A percentile compares a stretch with the other conserved stretches of the same genome.
These are phyloP conservation scores for Phytophthora chlamydospora DNA, from an alignment of 352 stramenopile species.

Conservation along the genomic window DNA sequence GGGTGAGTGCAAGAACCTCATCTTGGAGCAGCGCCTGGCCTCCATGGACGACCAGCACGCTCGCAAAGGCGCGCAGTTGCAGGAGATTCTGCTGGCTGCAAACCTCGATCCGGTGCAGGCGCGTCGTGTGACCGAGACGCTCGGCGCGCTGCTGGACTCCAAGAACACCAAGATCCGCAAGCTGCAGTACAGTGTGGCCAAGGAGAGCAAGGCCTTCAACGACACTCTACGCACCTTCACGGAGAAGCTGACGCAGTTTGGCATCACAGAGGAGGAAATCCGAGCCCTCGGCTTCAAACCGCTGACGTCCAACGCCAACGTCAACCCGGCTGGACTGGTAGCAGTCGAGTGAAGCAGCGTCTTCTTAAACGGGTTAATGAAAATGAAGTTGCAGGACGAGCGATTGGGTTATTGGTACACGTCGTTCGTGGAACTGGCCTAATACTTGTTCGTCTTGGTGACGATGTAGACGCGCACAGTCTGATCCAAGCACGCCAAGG, in stretches of 20 bases:
- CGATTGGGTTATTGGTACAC: conserved; percentile 18
- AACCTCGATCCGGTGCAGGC: conserved; percentile 80
- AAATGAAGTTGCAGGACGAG: conserved; percentile 13
- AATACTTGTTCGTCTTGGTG: conserved; percentile 96
- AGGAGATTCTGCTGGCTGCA: conserved; percentile 73
- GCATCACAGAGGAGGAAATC: conserved; percentile 79
- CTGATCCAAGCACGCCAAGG: conserved; percentile 94
- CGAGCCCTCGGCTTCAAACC: conserved; percentile 67
- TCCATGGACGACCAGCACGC: conserved; percentile 77
- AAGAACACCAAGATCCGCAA: conserved; percentile 66
- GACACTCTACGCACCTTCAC: conserved; percentile 77
- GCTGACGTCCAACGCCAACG: conserved; percentile 57
- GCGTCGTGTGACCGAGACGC: conserved; percentile 65
- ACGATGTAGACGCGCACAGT: conserved; percentile 95
- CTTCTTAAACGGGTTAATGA: conserved; percentile 2
- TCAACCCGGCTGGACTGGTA: conserved; percentile 77
- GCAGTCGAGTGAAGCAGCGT: conserved; percentile 49
- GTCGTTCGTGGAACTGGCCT: conserved; percentile 19
- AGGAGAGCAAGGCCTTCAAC: conserved; percentile 82
- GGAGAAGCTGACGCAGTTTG: conserved; percentile 68
- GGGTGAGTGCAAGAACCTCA: conserved; percentile 91
- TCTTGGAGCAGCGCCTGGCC: conserved; percentile 84
- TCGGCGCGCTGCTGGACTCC: conserved; percentile 65
- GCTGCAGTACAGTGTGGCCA: conserved; percentile 70
- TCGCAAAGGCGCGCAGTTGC: conserved; percentile 73